Conservation (phyloP, 352 stramenopile species). For the Plasmopara halstedii region DNA sequence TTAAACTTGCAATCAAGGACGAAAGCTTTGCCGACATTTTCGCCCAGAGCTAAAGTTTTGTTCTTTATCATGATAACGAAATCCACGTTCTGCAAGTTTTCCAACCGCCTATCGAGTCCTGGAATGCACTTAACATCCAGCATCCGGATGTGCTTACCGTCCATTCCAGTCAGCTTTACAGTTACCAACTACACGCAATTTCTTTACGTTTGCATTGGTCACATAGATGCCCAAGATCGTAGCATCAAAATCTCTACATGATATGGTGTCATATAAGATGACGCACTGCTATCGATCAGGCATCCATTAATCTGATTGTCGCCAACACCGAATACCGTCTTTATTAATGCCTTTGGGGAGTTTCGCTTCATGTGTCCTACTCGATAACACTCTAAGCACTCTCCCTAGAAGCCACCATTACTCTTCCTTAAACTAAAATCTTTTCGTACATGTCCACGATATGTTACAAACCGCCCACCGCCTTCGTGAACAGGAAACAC, state of each 20-base stretch:
- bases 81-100: conserved; percentile 8
- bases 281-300: conserved; percentile 3
- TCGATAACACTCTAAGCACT: not conserved
- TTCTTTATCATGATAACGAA: not conserved
- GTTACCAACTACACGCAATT: conserved; percentile 1
- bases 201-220: conserved; percentile 5
- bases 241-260: not conserved
- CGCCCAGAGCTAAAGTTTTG: conserved; percentile 4
- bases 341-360: not conserved
- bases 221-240: conserved; percentile 1
- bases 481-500: not conserved
- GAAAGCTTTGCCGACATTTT: conserved; percentile 11
- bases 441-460: conserved; percentile 1
- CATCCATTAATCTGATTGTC: not conserved
- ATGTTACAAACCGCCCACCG: too few species aligned
- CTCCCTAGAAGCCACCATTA: not conserved
- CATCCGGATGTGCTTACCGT: conserved; percentile 2
- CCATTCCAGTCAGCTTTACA: conserved; percentile 1
- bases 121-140: conserved; percentile 12
- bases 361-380: not conserved
- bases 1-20: too few species aligned
- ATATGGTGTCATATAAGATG: conserved; percentile 8
- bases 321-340: not conserved
- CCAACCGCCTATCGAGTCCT: not conserved
- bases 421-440: not conserved